Conservation (phyloP, 192 early-diverging fungal genomes). For the Entophlyctis helioformis region DNA sequence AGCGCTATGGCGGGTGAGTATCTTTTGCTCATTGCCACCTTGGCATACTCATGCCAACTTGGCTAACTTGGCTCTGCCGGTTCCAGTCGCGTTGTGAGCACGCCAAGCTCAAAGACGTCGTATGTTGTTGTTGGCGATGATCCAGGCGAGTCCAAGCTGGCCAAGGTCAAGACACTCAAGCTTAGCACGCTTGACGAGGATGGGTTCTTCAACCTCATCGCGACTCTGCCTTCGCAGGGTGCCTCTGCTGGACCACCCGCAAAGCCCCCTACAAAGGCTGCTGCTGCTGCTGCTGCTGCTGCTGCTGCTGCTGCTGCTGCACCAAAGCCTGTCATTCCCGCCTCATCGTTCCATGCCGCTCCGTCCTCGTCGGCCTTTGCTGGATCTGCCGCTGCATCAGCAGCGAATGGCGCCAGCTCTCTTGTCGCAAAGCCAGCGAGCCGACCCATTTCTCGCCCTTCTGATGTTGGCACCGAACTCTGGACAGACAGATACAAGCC, state of each 20-base stretch:
- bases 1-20: constrained; percentile 72
- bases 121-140: constrained; percentile 82
- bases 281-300: constrained; percentile 2
- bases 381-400: not conserved
- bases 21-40: not conserved
- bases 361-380: constrained; percentile 1
- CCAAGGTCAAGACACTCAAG: constrained; percentile 59
- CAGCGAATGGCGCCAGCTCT: constrained; percentile 2
- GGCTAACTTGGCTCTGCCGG: not conserved
- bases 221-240: constrained; percentile 18
- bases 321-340: too few relatives aligned
- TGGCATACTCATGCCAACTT: not conserved
- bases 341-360: too few relatives aligned
- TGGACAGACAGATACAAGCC: constrained; percentile 98
- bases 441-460: not conserved
- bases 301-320: too few relatives aligned
- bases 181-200: constrained; percentile 74
- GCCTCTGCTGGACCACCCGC: constrained; percentile 10
- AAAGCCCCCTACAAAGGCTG: constrained; percentile 27
- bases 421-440: too few relatives aligned
- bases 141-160: constrained; percentile 71
- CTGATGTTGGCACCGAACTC: too few relatives aligned
- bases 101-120: constrained; percentile 68
- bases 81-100: constrained; percentile 55
- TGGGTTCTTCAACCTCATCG: constrained; percentile 68